Base-by-base conservation (phyloP, 139 green algal species). In the Tetratostichococcus sp. region DNA sequence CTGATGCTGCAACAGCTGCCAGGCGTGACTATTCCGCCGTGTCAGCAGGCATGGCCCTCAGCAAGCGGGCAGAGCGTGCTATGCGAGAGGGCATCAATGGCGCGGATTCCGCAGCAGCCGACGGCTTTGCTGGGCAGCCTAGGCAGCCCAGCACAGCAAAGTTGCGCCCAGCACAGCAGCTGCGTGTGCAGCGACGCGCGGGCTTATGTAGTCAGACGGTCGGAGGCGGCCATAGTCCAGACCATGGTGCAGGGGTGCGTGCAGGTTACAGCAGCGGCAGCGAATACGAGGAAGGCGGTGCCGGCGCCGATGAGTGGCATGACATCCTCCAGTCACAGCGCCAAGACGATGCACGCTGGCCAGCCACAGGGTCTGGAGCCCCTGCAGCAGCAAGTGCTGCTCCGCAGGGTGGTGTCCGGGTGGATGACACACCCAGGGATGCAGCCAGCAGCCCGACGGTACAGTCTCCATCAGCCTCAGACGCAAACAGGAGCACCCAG, bases 1-100 rank as follows among this genome's bases (percentile, higher is more conserved):
- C 69, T 70, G 35, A 62, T 19, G 68, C 14, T 4, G 68, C 72
- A 11, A 32, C 35, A 8, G n/a, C 34, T 19, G 65, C 69, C 17
- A 30, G 79, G 28, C 35, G 75, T 14, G 71, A 81, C 34, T 84
- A 84, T 65, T 75, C 75, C 1, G 39, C 59, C 14, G 30, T 30
- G 5, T 59, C 68, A 30, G 33, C 25, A 1, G 75, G 30, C 30
- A 14, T 65, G 22, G 57, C 35, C 33, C 70, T 84, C 11, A 78
- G 69, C 62, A 84, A 84, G 43, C 59, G 76, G 43, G 43, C 22
- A 4, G 79, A 84, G 32, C 67, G 65, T 14, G 43, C 70, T 33
- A 42, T 78, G 43, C 35, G 70, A 26, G 67, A 71, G 31, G n/a
- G 16, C 21, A 22, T 43, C 35, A 66, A 17, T 26, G 50, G 50